Base-by-base conservation (phyloP, 208 protist genomes). In the Polymyxa betae region DNA sequence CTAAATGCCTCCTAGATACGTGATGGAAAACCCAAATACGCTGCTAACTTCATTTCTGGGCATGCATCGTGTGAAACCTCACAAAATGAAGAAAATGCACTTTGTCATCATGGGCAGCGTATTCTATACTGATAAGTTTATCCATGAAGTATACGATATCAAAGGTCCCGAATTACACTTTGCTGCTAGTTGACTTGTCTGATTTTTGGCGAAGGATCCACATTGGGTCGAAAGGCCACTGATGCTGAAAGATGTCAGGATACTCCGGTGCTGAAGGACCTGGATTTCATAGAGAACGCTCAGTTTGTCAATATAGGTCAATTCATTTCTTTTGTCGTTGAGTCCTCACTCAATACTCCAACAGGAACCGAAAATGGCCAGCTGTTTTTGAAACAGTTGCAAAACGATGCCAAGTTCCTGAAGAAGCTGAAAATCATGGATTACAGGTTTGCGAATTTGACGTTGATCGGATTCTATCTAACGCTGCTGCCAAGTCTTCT, bases 31-130 rank as follows among this genome's bases (percentile, higher is more conserved):
- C n/a, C 72, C 35, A 5, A 82, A 82, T n/a, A 82, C 72, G 5
- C 35, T 82, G n/a, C n/a, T 82, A n/a, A 82, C 72, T 38, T 35
- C 72, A 20, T 82, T 82, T 43, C 72, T 82, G 35, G 72, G 72
- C 35, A 82, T 82, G 72, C 72, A 82, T 43, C 72, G 72, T 5
- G 72, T 82, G 10, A 82, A 82, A 43, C 72, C 72, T 20, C 72
- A 82, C 72, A 82, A 82, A 43, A 82, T 82, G 72, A 82, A 82
- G n/a, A 82, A 82, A n/a, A 82, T 82, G 72, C 72, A 82, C 40
- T 82, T 82, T 43, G 40, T 82, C 16, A 82, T 82, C 5, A 82
- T 82, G 72, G 72, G 72, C n/a, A 82, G 72, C n/a, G 72, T 82
- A 35, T 82, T 82, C n/a, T 82, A 45, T 35, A 82, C 72, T 12